Base-by-base conservation (phyloP, 2,329 filamentous ascomycete genomes). In the Fusarium sp. region DNA sequence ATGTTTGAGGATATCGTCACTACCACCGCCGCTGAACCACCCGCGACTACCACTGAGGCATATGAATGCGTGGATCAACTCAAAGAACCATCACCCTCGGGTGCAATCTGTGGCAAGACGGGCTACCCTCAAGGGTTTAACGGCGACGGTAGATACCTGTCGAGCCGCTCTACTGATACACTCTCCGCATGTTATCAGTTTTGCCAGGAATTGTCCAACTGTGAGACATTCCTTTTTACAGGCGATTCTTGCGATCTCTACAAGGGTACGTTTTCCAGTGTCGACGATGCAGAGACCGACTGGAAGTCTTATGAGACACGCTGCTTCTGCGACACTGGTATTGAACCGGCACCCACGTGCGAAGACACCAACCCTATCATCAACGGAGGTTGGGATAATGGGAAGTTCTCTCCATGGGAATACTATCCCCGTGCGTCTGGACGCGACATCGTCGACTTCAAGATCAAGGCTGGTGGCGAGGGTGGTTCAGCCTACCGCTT, bases 291-390 rank as follows among this genome's bases (percentile, higher is more conserved):
- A 17, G 20, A 3, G 4, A 19, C 20, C 4, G 1, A 1, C 1
- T 24, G 21, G 10, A 8, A 10, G 36, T 32, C 2, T 1, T 61
- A 61, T 6, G 46, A 51, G 14, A 44, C 26, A 3, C 4, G 24
- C 19, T 61, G 57, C 21, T 61, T 61, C 39, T 61, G 57, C 8
- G 57, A 61, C 3, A 61, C 53, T 1, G 53, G 28, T 1, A 20
- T 60, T 8, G 44, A 45, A 0, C 38, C 30, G 2, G 45, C 32
- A 6, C 57, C 57, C 7, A 61, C 53, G 3, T 62, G 58, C 20
- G 42, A 45, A 7, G 55, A 47, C 6, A 17, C 3, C 2, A 28
- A 20, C 2, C 34, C 45, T 3, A 42, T 61, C 5, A 15, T 6
- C 10, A 62, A 62, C 11, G 23, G 17, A 6, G 55, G 42, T 8